These are phyloP conservation scores for Globisporangium takayamanum DNA, from an alignment of 352 stramenopile species.

Conservation along the genomic window DNA sequence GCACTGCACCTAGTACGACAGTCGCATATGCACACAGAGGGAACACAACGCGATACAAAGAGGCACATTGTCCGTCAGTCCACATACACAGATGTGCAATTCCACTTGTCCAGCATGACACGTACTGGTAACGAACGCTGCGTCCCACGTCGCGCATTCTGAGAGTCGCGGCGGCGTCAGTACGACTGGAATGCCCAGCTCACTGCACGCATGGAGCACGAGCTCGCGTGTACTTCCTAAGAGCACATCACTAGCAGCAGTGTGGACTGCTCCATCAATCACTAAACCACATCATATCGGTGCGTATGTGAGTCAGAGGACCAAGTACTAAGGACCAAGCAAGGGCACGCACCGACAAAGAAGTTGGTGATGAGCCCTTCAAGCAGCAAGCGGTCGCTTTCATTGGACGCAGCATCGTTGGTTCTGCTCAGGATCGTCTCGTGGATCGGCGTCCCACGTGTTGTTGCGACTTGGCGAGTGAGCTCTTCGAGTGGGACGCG, in stretches of 20 bases:
- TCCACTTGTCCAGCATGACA: not conserved
- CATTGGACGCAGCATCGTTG: not conserved
- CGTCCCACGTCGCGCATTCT: conserved; percentile 45
- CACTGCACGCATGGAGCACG: conserved; percentile 48
- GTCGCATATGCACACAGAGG: no score
- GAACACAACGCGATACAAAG: not conserved
- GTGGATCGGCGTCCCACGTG: conserved; percentile 24
- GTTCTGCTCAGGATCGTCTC: conserved; percentile 48
- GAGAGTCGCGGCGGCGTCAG: conserved; percentile 45
- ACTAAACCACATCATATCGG: conserved; percentile 20
- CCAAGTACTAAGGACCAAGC: not conserved
- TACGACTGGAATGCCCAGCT: conserved; percentile 52
- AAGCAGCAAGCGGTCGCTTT: conserved; percentile 33
- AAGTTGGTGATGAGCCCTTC: conserved; percentile 81
- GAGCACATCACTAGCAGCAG: conserved; percentile 37
- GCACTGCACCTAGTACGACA: conserved; percentile 9
- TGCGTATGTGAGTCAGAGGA: not conserved
- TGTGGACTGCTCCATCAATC: conserved; percentile 38
- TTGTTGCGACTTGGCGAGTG: conserved; percentile 16
- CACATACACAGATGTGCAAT: no score
- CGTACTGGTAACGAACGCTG: conserved; percentile 73
- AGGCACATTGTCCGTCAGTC: not conserved
- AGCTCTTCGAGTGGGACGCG: conserved; percentile 41
- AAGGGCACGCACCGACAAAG: conserved; percentile 44
- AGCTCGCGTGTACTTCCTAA: conserved; percentile 54